Conservation (phyloP, 306 rosid genomes). For the Carpinus fangiana region DNA sequence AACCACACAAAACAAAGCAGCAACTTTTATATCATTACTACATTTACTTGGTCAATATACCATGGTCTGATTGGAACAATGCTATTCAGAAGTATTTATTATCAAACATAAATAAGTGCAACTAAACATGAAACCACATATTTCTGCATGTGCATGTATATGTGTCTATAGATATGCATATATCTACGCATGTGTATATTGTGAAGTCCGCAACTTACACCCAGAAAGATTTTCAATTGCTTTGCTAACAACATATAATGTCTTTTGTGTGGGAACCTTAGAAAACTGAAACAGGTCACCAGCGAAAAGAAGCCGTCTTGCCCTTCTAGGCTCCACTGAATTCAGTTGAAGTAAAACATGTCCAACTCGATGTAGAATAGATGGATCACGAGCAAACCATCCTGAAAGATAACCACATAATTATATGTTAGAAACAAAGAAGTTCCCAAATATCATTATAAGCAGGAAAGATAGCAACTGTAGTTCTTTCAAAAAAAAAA, state of each 20-base stretch:
- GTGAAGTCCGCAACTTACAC: conserved; percentile 57
- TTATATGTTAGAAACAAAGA: conserved; percentile 4
- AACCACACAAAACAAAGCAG: conserved; percentile 40
- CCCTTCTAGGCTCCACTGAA: conserved; percentile 56
- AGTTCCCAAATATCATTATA: conserved; percentile 13
- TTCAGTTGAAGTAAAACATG: conserved; percentile 64
- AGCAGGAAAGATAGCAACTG: not conserved
- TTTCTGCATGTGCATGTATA: not conserved
- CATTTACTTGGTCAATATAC: conserved; percentile 7
- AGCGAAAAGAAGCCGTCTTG: conserved; percentile 63
- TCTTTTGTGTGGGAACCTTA: conserved; percentile 61
- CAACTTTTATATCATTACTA: conserved; percentile 12
- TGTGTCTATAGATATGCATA: not conserved
- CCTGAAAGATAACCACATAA: conserved; percentile 46
- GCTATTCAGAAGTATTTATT: not conserved
- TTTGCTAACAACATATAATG: conserved; percentile 49
- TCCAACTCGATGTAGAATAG: conserved; percentile 70
- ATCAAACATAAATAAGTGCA: conserved; percentile 2
- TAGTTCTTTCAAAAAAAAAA: no score
- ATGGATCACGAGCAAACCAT: conserved; percentile 75
- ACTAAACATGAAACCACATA: not conserved
- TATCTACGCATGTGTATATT: conserved; percentile 1
- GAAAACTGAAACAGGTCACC: conserved; percentile 83
- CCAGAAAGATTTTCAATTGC: conserved; percentile 66
- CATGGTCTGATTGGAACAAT: not conserved